Percentiles rank a stretch among this genome's conserved stretches.
These are phyloP conservation scores for Tetrahymena borealis DNA, from an alignment of 73 alveolate species.

Conservation along the genomic window DNA sequence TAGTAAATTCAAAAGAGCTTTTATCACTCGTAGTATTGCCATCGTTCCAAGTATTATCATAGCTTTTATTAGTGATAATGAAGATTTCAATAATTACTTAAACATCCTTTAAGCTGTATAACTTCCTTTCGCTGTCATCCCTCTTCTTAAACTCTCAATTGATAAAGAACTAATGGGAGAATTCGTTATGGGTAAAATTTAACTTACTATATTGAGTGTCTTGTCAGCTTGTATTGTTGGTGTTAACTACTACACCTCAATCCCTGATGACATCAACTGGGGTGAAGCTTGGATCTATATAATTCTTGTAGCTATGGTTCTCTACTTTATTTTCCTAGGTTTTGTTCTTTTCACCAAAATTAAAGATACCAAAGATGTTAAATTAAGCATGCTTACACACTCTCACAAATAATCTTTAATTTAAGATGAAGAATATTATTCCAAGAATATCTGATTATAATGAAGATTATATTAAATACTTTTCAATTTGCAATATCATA, in stretches of 20 bases:
- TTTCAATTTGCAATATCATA: not conserved
- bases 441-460: not conserved
- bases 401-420: not conserved
- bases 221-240: not conserved
- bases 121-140: conserved; percentile 67
- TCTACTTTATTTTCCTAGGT: not conserved
- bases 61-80: conserved; percentile 33
- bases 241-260: not conserved
- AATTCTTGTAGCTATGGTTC: not conserved
- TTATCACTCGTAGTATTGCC: conserved; percentile 56
- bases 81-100: not conserved
- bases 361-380: not conserved
- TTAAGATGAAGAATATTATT: not conserved
- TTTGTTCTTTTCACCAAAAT: not conserved
- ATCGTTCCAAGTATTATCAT: conserved; percentile 61
- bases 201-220: not conserved
- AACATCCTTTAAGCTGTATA: conserved; percentile 42
- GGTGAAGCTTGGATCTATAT: not conserved
- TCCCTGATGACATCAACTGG: not conserved
- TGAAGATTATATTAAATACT: not conserved
- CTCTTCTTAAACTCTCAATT: conserved; percentile 57
- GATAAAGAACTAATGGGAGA: conserved; percentile 48
- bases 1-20: conserved; percentile 51
- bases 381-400: not conserved
- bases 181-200: conserved; percentile 5